Evolutionary conservation across 1,284 basidiomycete genomes (phyloP).

Genomic region (Sporisorium iseilematis-ciliati): DNA sequence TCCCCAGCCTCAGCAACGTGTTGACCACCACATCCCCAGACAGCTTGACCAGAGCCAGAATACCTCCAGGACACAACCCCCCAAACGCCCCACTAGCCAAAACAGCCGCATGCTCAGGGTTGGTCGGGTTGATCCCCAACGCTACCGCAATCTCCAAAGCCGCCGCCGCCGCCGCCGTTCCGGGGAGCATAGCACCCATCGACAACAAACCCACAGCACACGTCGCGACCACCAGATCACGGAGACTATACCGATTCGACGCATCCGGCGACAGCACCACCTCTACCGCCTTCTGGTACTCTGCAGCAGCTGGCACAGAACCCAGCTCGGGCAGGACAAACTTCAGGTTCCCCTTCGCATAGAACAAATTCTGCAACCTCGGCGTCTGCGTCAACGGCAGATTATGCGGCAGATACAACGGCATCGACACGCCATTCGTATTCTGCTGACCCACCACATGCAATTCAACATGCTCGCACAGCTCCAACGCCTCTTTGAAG

Average conservation of each 20-base stretch:
- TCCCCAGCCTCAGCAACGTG: constrained; percentile 56
- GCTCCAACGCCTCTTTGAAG: constrained; percentile 69
- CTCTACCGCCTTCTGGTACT: constrained; percentile 71
- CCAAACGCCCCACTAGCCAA: constrained; percentile 52
- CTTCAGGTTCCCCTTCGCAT: constrained; percentile 72
- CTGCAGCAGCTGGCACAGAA: constrained; percentile 62
- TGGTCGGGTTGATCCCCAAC: constrained; percentile 53
- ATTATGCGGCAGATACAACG: constrained; percentile 45
- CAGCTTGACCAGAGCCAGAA: constrained; percentile 58
- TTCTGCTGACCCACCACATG: constrained; percentile 50
- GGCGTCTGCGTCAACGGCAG: constrained; percentile 70
- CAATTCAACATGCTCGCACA: constrained; percentile 69
- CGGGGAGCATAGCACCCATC: constrained; percentile 59
- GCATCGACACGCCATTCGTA: constrained; percentile 15
- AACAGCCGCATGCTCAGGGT: constrained; percentile 43
- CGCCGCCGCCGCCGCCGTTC: constrained; percentile 43
- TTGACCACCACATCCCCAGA: constrained; percentile 56
- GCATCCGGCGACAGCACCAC: constrained; percentile 55
- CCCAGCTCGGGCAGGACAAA: constrained; percentile 61
- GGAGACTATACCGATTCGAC: constrained; percentile 42
- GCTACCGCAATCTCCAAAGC: constrained; percentile 54
- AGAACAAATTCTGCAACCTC: constrained; percentile 72
- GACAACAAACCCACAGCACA: constrained; percentile 62
- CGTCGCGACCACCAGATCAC: constrained; percentile 63
- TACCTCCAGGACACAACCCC: constrained; percentile 56